Percentiles rank a stretch among this genome's conserved stretches.
Evolutionary conservation across 352 stramenopile species (phyloP).

Genomic region (Labyrinthula sp.): DNA sequence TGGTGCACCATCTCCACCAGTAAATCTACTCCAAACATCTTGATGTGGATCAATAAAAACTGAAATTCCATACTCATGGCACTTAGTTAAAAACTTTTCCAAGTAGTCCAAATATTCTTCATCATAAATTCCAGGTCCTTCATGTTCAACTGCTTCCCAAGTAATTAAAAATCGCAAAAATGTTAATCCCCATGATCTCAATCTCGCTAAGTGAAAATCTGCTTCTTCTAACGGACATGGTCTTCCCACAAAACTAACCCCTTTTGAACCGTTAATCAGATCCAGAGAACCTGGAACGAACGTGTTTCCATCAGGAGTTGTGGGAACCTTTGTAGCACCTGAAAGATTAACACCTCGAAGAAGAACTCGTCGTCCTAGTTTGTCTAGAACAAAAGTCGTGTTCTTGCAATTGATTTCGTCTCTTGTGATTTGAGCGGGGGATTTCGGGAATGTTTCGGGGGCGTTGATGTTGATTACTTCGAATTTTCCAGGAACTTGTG

Average conservation of each 20-base stretch:
- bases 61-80: constrained; percentile 44
- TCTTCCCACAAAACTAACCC: constrained; percentile 50
- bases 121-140: constrained; percentile 53
- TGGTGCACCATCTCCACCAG: constrained; percentile 57
- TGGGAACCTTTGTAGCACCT: constrained; percentile 58
- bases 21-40: constrained; percentile 67
- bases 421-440: too few relatives aligned
- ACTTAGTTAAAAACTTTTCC: constrained; percentile 42
- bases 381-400: too few relatives aligned
- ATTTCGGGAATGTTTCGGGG: too few relatives aligned
- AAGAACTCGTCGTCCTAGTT: constrained; percentile 45
- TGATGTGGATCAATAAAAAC: constrained; percentile 67
- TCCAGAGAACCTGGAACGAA: constrained; percentile 33
- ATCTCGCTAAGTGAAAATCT: constrained; percentile 46
- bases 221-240: constrained; percentile 59
- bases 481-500: too few relatives aligned
- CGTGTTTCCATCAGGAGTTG: constrained; percentile 33
- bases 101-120: constrained; percentile 56
- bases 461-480: too few relatives aligned
- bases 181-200: constrained; percentile 54
- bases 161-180: constrained; percentile 57
- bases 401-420: too few relatives aligned
- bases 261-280: too few relatives aligned
- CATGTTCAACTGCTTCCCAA: constrained; percentile 67
- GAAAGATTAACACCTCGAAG: constrained; percentile 62